Percentiles rank a stretch among this genome's conserved stretches.
Conservation (phyloP, 148 eudicot genomes). For the Persicaria tinctoria region DNA sequence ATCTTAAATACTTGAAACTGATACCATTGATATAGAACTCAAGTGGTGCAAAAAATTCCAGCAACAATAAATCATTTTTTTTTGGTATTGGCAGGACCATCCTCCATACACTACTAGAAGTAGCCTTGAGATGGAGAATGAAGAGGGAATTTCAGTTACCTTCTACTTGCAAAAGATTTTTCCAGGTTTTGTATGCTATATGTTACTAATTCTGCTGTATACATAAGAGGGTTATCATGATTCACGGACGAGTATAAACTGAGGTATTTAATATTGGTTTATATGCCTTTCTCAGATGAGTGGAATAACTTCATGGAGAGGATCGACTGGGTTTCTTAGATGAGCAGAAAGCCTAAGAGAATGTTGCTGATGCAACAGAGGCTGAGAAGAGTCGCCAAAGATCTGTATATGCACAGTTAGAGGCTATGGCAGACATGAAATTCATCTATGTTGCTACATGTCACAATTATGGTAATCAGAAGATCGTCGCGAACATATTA, state of each 20-base stretch:
- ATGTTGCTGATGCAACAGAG: too few species aligned
- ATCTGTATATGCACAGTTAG: too few species aligned
- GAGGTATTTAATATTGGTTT: background rate
- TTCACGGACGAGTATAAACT: background rate
- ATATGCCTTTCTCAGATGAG: slow-evolving; percentile 43
- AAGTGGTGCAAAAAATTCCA: background rate
- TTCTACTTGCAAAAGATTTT: slow-evolving; percentile 73
- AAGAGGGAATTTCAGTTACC: slow-evolving; percentile 68
- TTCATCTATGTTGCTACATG: too few species aligned
- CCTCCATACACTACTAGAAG: too few species aligned
- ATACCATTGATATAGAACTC: background rate
- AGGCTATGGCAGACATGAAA: too few species aligned
- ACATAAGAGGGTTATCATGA: background rate
- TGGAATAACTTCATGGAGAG: slow-evolving; percentile 78
- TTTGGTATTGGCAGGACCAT: slow-evolving; percentile 32
- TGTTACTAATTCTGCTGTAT: background rate
- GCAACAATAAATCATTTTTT: slow-evolving; percentile 3
- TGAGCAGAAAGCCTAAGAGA: too few species aligned
- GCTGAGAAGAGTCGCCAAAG: too few species aligned
- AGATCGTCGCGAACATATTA: too few species aligned
- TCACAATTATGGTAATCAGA: too few species aligned
- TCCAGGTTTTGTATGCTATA: slow-evolving; percentile 42
- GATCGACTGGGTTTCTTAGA: slow-evolving; percentile 26
- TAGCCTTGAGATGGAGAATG: slow-evolving; percentile 79
- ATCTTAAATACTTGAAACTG: background rate